Conservation (phyloP, 2,329 filamentous ascomycete genomes). For the Diaporthe longicolla region DNA sequence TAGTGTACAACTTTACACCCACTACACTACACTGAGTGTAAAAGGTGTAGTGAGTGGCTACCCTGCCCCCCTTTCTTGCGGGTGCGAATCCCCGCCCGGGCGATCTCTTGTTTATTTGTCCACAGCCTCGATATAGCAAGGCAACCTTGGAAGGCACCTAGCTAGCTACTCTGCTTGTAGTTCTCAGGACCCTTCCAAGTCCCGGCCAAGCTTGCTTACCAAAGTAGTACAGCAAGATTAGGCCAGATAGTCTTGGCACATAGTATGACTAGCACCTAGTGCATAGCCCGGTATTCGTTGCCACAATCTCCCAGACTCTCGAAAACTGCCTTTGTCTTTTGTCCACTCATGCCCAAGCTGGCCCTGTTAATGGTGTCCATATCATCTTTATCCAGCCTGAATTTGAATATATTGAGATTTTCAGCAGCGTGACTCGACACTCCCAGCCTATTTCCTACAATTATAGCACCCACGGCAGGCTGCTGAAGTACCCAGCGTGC, state of each 20-base stretch:
- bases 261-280: conserved; percentile 33
- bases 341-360: conserved; percentile 44
- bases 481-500: conserved; percentile 54
- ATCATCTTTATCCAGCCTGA: conserved; percentile 47
- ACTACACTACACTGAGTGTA: no score
- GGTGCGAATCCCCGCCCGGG: no score
- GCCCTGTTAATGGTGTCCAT: conserved; percentile 46
- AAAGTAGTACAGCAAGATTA: neutral
- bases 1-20: no score
- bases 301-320: conserved; percentile 52
- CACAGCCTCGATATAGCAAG: neutral
- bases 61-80: no score
- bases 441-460: conserved; percentile 52
- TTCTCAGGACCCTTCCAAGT: neutral
- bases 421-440: conserved; percentile 48
- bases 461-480: conserved; percentile 52
- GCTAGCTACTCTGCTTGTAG: neutral
- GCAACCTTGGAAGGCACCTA: neutral
- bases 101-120: neutral
- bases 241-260: neutral
- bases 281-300: conserved; percentile 51
- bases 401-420: conserved; percentile 49
- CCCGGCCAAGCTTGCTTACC: neutral
- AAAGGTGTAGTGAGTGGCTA: no score
- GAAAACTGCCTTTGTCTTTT: conserved; percentile 45